These are phyloP conservation scores for Acanthochlamys bracteata DNA, from an alignment of 106 monocot species.

Conservation along the genomic window DNA sequence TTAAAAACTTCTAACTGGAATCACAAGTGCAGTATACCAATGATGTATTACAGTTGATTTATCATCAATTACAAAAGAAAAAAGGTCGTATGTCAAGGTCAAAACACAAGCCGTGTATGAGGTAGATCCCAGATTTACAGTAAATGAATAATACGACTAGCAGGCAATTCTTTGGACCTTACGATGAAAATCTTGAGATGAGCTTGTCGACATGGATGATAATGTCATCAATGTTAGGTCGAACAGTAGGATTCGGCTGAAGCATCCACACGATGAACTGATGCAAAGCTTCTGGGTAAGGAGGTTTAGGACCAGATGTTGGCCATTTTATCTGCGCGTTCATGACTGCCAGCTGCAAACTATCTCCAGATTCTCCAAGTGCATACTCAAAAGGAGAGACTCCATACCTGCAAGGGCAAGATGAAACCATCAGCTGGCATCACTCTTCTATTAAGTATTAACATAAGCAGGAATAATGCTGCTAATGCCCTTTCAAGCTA, in stretches of 20 bases:
- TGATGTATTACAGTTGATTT: too few species aligned
- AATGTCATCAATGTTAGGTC: conserved; percentile 77
- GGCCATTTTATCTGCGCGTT: conserved; percentile 86
- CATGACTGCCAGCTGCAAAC: conserved; percentile 68
- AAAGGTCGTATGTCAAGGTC: background rate
- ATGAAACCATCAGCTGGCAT: background rate
- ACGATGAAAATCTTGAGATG: conserved; percentile 59
- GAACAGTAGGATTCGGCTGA: conserved; percentile 70
- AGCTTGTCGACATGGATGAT: conserved; percentile 91
- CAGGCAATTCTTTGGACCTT: background rate
- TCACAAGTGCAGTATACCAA: too few species aligned
- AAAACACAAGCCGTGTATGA: background rate
- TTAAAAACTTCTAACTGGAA: too few species aligned
- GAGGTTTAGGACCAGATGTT: conserved; percentile 35
- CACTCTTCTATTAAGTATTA: background rate
- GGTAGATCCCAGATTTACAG: background rate
- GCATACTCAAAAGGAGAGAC: conserved; percentile 90
- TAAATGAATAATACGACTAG: too few species aligned
- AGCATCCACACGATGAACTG: conserved; percentile 89
- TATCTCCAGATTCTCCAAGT: conserved; percentile 74
- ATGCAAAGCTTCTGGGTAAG: conserved; percentile 70
- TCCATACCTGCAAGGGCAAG: conserved; percentile 48
- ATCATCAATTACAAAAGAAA: too few species aligned
- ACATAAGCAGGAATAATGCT: background rate
- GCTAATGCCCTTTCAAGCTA: background rate